phyloP scores from a whole-genome alignment of 805 yeast species.

The Cephaloascus fragrans region DNA sequence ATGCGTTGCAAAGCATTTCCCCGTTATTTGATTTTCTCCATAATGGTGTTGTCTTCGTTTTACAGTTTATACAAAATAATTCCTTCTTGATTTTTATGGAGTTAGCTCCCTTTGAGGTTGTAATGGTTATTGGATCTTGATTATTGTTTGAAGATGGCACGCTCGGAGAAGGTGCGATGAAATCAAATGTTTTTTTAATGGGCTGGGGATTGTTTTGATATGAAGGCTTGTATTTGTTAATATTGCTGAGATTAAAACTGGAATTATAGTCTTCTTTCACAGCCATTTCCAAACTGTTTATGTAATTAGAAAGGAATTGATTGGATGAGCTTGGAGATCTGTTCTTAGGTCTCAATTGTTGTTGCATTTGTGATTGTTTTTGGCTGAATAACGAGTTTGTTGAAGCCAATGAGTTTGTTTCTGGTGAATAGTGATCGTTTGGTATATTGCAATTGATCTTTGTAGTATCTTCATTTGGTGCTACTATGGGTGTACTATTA shows the following conservation, averaged over 20 bases:
- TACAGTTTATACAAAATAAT: conserved; percentile 30
- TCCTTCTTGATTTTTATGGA: conserved; percentile 9
- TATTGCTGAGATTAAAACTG: conserved; percentile 1
- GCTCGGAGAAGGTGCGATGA: not conserved
- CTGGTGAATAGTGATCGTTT: not conserved
- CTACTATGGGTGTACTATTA: not conserved
- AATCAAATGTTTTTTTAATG: too few species aligned
- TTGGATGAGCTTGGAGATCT: conserved; percentile 3
- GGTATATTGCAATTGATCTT: not conserved
- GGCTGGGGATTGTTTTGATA: too few species aligned
- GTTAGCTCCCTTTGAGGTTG: not conserved
- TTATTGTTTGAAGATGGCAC: not conserved
- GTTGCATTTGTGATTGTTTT: not conserved
- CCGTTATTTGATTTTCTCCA: conserved; percentile 34
- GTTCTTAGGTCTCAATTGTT: not conserved
- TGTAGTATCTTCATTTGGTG: not conserved
- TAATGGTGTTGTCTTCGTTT: conserved; percentile 32
- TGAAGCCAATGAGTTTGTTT: not conserved
- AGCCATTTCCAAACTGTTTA: conserved; percentile 26
- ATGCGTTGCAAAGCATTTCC: conserved; percentile 33
- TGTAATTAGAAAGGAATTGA: conserved; percentile 25
- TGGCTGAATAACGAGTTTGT: not conserved
- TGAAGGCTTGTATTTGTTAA: conserved; percentile 1
- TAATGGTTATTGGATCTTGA: conserved; percentile 1
- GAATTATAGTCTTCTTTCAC: conserved; percentile 17